Evolutionary conservation across 78 protist genomes (phyloP), one percentile per base, ranked within the genome.

Genomic region (Dictyostelium capitatum): DNA sequence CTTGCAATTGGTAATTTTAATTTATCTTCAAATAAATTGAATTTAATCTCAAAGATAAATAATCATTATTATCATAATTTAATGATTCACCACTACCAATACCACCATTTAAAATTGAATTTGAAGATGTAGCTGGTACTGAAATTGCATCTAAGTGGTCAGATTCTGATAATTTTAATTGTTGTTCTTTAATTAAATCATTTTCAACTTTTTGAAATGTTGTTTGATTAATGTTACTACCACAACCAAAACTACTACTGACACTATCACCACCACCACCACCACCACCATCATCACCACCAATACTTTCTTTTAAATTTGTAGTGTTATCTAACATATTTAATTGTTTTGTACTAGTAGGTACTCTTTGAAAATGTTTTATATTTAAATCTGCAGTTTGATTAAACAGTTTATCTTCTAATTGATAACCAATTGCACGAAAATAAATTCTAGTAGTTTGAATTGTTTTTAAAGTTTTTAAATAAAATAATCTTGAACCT

Each of bases 371-470:
- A 37, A 37, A 37, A 37, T 37, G 43, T 37, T 37, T 37, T 37
- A 37, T 37, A 37, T 37, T 37, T 37, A 37, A 37, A 37, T 37
- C 43, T 3, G 43, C 43, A 3, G 43, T 37, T 37, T 37, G 43
- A 37, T 37, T 37, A 2, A 37, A 37, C 2, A 37, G 2, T 37
- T 37, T 37, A 9, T 14, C 59, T 62, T 85, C 92, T 62, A 85
- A 51, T 25, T 75, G 82, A 15, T 59, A 62, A 11, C 79, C 82
- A 59, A 85, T 57, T 1, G 59, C 83, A 47, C 77, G 41, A 28
- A 85, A 65, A 43, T 46, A 54, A 19, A 23, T 32, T 30, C 92
- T 25, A 4, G 92, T 59, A 0, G 80, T 75, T 20, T 75, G 41
- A 25, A 85, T 48, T 1, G 82, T 50, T n/a, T 75, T 75, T 0